Evolutionary conservation across 2,329 filamentous ascomycete species (phyloP).

Genomic region (Exophiala alcalophila): DNA sequence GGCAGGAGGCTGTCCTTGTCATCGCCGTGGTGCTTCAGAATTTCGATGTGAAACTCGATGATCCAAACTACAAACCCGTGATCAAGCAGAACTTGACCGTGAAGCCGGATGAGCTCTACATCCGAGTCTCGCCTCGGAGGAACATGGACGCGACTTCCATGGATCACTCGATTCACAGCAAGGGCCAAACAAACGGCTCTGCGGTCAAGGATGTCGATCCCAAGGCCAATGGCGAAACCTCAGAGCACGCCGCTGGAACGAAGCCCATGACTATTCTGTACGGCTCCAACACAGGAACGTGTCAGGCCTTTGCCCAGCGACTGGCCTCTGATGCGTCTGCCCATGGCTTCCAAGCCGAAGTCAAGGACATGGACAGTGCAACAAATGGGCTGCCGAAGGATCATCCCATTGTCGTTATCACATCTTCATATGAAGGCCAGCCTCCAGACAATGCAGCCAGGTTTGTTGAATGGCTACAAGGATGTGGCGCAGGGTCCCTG

Average conservation of each 20-base stretch:
- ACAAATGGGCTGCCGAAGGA: constrained; percentile 58
- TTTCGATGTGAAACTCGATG: constrained; percentile 63
- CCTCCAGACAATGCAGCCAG: constrained; percentile 68
- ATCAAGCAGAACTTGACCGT: constrained; percentile 40
- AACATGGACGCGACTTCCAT: constrained; percentile 43
- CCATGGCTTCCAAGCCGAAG: constrained; percentile 51
- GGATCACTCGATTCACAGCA: constrained; percentile 35
- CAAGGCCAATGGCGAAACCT: constrained; percentile 29
- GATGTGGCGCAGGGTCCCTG: constrained; percentile 50
- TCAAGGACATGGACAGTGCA: constrained; percentile 60
- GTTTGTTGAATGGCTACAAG: constrained; percentile 67
- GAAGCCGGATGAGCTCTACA: constrained; percentile 56
- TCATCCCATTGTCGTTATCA: constrained; percentile 63
- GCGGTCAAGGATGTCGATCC: constrained; percentile 14
- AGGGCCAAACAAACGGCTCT: not conserved
- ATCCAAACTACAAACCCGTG: constrained; percentile 48
- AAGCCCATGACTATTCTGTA: constrained; percentile 61
- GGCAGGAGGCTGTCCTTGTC: constrained; percentile 66
- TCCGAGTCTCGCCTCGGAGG: constrained; percentile 56
- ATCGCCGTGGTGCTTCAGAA: constrained; percentile 66
- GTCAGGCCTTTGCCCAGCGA: constrained; percentile 64
- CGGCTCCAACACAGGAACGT: constrained; percentile 72
- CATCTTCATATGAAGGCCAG: constrained; percentile 70
- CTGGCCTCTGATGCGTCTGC: constrained; percentile 44
- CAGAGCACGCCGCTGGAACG: not conserved